Conservation (phyloP, 2,329 filamentous ascomycete species). For the Fusarium solani-melongenae region DNA sequence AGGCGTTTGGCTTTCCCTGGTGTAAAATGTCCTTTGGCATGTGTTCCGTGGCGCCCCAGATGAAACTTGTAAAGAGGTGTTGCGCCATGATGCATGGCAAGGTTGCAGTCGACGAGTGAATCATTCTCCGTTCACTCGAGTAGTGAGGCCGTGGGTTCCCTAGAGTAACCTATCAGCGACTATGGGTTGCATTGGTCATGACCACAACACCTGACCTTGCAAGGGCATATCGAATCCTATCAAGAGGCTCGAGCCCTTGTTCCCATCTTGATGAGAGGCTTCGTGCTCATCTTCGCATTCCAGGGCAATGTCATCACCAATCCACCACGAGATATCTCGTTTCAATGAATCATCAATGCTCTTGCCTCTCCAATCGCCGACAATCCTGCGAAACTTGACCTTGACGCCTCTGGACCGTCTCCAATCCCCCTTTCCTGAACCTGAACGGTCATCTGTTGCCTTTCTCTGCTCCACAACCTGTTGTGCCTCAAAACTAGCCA, state of each 20-base stretch:
- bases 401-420: background rate
- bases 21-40: background rate
- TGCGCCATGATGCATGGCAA: background rate
- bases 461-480: too few species aligned
- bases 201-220: background rate
- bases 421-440: background rate
- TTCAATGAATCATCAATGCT: background rate
- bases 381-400: background rate
- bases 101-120: background rate
- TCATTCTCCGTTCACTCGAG: background rate
- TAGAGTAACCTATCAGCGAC: too few species aligned
- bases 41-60: background rate
- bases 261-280: background rate
- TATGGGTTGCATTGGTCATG: too few species aligned
- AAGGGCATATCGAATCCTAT: background rate
- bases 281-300: background rate
- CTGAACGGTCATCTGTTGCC: too few species aligned
- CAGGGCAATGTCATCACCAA: background rate
- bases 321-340: conserved; percentile 2
- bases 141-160: too few species aligned
- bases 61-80: background rate
- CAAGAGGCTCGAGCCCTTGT: background rate
- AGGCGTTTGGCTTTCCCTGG: background rate
- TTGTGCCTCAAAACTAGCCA: background rate
- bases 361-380: background rate